Base-by-base conservation (phyloP, 176 grass and related monocot species). In the Secale cereale region DNA sequence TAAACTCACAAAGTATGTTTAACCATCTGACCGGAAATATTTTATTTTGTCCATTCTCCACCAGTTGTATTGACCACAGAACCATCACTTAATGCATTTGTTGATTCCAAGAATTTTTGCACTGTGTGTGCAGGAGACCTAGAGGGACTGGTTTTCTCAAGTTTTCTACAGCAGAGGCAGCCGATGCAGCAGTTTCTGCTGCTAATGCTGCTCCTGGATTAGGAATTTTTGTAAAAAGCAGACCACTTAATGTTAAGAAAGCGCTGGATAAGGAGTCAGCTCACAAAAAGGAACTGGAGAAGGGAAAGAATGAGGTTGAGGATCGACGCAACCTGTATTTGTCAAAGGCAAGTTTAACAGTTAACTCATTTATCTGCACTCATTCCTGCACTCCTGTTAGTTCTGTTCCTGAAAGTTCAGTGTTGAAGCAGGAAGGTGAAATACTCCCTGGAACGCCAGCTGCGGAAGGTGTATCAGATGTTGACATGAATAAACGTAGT, bases 301-400 rank as follows among this genome's bases (percentile, higher is more conserved):
- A 91, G 83, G 60, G 65, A 52, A 98, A 92, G 57, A 81, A 78
- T 71, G 93, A 94, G 84, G 78, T 94, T 43, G 91, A 98, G 85
- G 97, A 98, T 71, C 76, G 91, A 74, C 91, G 93, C 30, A 95
- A 98, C 66, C 89, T 98, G 36, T 98, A 98, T 74, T 88, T 98
- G 65, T 87, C 93, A 22, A 94, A 98, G 96, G 97, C 86, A 87
- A 90, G 64, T 66, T 78, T 59, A 32, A 26, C 13, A 7, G 15
- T 62, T 78, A 59, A 3, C 35, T 52, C 56, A 27, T 23, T 31
- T 27, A 37, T 76, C 63, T 54, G 35, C 52, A 1, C 10, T 4
- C 20, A 13, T 61, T 77, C 9, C 83, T 81, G 10, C 74, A 10
- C 59, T 76, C 57, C 69, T 40, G 66, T 54, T 63, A 71, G 65